Conservation (phyloP, 257 asterid genomes). For the Nicotiana otophora region DNA sequence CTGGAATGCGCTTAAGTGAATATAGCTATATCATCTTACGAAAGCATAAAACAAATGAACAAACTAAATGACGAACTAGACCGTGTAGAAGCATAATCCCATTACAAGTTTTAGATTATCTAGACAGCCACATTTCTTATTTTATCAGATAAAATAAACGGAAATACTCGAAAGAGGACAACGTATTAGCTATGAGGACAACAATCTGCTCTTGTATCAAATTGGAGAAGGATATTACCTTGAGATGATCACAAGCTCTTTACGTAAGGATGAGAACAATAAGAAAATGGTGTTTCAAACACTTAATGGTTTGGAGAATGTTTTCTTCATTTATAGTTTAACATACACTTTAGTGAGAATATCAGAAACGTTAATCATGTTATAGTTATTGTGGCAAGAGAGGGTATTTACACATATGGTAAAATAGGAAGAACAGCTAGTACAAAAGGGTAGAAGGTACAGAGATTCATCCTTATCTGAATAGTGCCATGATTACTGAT, state of each 20-base stretch:
- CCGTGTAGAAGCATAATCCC: neutral
- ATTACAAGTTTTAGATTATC: neutral
- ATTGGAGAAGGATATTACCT: neutral
- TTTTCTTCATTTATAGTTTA: neutral
- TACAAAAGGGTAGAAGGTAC: conserved; percentile 10
- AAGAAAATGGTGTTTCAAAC: neutral
- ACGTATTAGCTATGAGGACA: neutral
- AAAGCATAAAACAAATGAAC: neutral
- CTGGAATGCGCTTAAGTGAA: neutral
- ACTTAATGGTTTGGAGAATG: neutral
- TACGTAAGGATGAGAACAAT: neutral
- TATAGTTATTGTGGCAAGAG: neutral
- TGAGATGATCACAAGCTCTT: conserved; percentile 3
- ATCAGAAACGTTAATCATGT: neutral
- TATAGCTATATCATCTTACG: neutral
- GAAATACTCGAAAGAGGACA: neutral
- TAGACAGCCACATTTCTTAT: neutral
- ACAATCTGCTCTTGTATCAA: neutral
- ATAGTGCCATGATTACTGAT: neutral
- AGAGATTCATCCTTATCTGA: neutral
- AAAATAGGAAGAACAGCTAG: conserved; percentile 1
- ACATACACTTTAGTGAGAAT: neutral
- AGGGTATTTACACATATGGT: neutral
- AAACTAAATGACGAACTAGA: neutral
- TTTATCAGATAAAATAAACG: neutral